phyloP scores from a whole-genome alignment of 805 yeast species.

The Candida nanaspora region DNA sequence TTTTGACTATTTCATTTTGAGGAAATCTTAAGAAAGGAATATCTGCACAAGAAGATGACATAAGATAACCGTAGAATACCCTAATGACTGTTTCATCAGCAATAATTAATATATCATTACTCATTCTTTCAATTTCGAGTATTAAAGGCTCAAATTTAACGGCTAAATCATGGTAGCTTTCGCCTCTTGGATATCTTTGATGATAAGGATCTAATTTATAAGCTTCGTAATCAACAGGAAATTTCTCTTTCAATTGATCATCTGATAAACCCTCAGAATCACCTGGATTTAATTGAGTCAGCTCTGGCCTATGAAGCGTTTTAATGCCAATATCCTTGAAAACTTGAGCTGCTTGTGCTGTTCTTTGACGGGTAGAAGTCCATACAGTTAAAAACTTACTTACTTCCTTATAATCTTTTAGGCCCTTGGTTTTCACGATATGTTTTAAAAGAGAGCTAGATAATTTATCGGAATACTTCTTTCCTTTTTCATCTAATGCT shows the following conservation, averaged over 20 bases:
- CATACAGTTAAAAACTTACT: constrained; percentile 61
- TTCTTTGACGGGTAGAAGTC: constrained; percentile 87
- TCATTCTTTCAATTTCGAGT: constrained; percentile 88
- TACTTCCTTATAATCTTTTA: constrained; percentile 13
- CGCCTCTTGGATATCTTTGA: constrained; percentile 86
- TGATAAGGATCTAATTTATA: constrained; percentile 81
- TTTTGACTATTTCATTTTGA: constrained; percentile 77
- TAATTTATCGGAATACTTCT: constrained; percentile 56
- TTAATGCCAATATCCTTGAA: constrained; percentile 58
- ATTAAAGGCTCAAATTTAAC: constrained; percentile 89
- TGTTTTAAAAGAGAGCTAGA: constrained; percentile 45
- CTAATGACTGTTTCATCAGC: constrained; percentile 89
- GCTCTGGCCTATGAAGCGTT: constrained; percentile 70
- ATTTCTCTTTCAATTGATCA: constrained; percentile 49
- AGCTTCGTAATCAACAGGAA: constrained; percentile 63
- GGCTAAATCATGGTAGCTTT: constrained; percentile 93
- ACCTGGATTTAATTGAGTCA: constrained; percentile 88
- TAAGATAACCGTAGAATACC: constrained; percentile 87
- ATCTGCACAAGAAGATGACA: constrained; percentile 85
- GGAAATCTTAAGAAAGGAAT: constrained; percentile 78
- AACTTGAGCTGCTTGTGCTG: constrained; percentile 68
- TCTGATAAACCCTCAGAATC: constrained; percentile 64
- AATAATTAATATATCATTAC: constrained; percentile 79
- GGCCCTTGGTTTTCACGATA: constrained; percentile 22
- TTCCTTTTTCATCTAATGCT: constrained; percentile 69